phyloP scores from a whole-genome alignment of 768 basidiomycete genomes.

The Macrolepiota dolichaula region DNA sequence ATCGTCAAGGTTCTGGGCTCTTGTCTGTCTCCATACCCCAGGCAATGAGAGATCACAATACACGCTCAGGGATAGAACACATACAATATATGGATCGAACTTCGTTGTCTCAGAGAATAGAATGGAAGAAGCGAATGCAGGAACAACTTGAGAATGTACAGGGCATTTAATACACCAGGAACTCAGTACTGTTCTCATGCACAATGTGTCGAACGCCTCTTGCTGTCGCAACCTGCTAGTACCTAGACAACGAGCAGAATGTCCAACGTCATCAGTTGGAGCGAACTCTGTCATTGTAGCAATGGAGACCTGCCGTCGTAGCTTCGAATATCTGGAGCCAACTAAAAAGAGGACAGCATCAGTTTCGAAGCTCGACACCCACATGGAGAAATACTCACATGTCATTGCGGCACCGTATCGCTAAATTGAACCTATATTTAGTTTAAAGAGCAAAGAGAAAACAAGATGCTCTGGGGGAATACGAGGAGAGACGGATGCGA shows the following conservation, averaged over 20 bases:
- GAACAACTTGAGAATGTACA: background rate
- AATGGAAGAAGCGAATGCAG: background rate
- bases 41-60: background rate
- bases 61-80: background rate
- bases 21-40: background rate
- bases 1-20: background rate
- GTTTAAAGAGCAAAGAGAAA: background rate
- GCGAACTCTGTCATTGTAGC: background rate
- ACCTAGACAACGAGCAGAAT: background rate
- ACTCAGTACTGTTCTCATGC: background rate
- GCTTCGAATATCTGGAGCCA: background rate
- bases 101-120: background rate
- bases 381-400: slow-evolving; percentile 10
- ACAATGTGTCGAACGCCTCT: background rate
- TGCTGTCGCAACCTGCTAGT: background rate
- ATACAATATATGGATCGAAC: background rate
- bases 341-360: background rate
- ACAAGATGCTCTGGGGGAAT: background rate
- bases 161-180: background rate
- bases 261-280: background rate
- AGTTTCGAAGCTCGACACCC: background rate
- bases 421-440: background rate
- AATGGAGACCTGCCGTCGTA: background rate
- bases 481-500: background rate
- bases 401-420: background rate